Conservation (phyloP, 495 filamentous ascomycete species). For the Rusavskia elegans region DNA sequence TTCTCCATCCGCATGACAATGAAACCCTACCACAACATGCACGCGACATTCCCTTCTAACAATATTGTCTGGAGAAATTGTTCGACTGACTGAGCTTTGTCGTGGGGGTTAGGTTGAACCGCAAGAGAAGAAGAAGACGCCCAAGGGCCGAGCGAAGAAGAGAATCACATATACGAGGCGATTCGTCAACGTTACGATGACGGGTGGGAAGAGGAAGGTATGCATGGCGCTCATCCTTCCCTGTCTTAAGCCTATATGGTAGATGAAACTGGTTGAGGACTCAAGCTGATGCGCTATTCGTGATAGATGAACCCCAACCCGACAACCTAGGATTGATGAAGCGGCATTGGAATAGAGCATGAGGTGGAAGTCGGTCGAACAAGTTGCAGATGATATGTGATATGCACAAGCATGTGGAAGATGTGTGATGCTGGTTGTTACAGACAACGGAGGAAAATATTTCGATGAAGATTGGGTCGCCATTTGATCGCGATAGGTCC, state of each 20-base stretch:
- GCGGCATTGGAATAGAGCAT: too few species aligned
- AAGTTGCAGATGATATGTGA: too few species aligned
- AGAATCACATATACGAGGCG: slow-evolving; percentile 90
- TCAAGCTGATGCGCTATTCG: background rate
- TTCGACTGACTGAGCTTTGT: slow-evolving; percentile 5
- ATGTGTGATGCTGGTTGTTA: too few species aligned
- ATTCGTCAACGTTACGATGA: slow-evolving; percentile 98
- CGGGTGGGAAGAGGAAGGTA: slow-evolving; percentile 99
- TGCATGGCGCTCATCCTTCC: slow-evolving; percentile 3
- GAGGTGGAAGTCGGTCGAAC: background rate
- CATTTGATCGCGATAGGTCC: too few species aligned
- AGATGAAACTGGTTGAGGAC: background rate
- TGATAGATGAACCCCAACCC: slow-evolving; percentile 7
- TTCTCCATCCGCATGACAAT: too few species aligned
- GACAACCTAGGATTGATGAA: background rate
- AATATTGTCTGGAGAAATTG: too few species aligned
- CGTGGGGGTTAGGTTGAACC: slow-evolving; percentile 53
- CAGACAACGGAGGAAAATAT: too few species aligned
- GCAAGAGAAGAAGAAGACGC: slow-evolving; percentile 82
- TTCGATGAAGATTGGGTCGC: too few species aligned
- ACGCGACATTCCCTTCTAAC: too few species aligned
- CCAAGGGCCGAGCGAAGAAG: slow-evolving; percentile 99
- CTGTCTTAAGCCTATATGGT: background rate
- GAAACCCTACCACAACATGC: background rate
- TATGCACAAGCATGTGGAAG: too few species aligned